Evolutionary conservation across 129 eudicot genomes (phyloP).

Genomic region (Chrysanthemum lavandulifolium): DNA sequence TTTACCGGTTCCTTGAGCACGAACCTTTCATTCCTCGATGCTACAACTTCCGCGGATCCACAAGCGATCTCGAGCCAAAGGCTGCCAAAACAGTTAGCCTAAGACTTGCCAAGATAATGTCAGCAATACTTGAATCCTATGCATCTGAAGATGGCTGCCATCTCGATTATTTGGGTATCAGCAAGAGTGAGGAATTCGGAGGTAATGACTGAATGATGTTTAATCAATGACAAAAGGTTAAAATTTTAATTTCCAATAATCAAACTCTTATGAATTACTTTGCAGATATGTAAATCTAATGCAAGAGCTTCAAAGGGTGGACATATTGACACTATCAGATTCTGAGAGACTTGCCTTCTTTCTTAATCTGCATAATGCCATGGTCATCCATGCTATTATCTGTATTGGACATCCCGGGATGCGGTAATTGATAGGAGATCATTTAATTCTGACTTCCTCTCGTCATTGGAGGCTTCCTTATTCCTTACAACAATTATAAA

Average conservation of each 20-base stretch:
- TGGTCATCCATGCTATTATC: slow-evolving; percentile 87
- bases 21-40: slow-evolving; percentile 78
- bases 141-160: slow-evolving; percentile 71
- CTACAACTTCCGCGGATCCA: slow-evolving; percentile 77
- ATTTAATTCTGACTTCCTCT: slow-evolving; percentile 71
- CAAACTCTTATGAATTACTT: not conserved
- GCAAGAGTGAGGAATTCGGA: slow-evolving; percentile 97
- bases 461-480: slow-evolving; percentile 73
- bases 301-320: slow-evolving; percentile 80
- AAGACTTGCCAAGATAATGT: slow-evolving; percentile 71
- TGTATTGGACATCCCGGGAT: slow-evolving; percentile 83
- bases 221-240: not conserved
- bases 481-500: slow-evolving; percentile 66
- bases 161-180: slow-evolving; percentile 75
- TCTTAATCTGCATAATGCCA: slow-evolving; percentile 75
- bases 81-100: slow-evolving; percentile 50
- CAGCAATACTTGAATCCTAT: slow-evolving; percentile 87
- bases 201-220: slow-evolving; percentile 36
- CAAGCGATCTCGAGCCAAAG: slow-evolving; percentile 76
- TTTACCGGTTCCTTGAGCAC: slow-evolving; percentile 89
- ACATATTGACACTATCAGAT: slow-evolving; percentile 52
- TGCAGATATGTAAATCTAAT: slow-evolving; percentile 75
- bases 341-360: slow-evolving; percentile 87
- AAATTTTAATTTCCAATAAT: not conserved
- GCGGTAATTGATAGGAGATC: slow-evolving; percentile 63